These are phyloP conservation scores for Rhynchosporium graminicola DNA, from an alignment of 2,329 filamentous ascomycete genomes.

Conservation along the genomic window DNA sequence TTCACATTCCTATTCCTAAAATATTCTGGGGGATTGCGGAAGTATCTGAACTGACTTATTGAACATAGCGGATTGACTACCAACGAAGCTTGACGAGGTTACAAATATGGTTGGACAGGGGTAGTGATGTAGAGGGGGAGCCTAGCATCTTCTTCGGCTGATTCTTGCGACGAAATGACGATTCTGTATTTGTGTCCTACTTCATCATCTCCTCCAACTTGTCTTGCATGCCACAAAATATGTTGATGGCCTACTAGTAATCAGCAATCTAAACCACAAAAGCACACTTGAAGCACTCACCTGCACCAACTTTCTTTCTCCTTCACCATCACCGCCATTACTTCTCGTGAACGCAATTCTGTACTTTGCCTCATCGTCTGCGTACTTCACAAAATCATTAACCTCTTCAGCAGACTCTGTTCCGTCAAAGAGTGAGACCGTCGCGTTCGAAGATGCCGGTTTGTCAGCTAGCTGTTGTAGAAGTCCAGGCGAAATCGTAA, in stretches of 20 bases:
- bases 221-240: conserved; percentile 58
- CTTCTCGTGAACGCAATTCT: conserved; percentile 53
- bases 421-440: conserved; percentile 31
- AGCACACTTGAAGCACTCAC: conserved; percentile 33
- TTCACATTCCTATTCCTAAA: not conserved
- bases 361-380: conserved; percentile 50
- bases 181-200: not conserved
- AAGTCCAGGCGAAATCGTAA: conserved; percentile 58
- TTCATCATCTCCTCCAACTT: conserved; percentile 46
- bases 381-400: conserved; percentile 25
- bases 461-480: conserved; percentile 39
- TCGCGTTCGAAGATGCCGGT: conserved; percentile 15
- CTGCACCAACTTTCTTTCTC: conserved; percentile 51
- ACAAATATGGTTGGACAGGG: too few species aligned
- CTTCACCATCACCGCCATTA: conserved; percentile 49
- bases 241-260: conserved; percentile 53
- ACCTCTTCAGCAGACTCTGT: not conserved
- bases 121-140: not conserved
- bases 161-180: not conserved
- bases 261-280: not conserved
- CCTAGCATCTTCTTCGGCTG: not conserved
- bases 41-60: not conserved
- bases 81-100: conserved; percentile 19
- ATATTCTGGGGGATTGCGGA: not conserved
- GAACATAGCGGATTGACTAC: conserved; percentile 16